phyloP scores from a whole-genome alignment of 148 eudicot genomes.

The Vaccinium corymbosum region DNA sequence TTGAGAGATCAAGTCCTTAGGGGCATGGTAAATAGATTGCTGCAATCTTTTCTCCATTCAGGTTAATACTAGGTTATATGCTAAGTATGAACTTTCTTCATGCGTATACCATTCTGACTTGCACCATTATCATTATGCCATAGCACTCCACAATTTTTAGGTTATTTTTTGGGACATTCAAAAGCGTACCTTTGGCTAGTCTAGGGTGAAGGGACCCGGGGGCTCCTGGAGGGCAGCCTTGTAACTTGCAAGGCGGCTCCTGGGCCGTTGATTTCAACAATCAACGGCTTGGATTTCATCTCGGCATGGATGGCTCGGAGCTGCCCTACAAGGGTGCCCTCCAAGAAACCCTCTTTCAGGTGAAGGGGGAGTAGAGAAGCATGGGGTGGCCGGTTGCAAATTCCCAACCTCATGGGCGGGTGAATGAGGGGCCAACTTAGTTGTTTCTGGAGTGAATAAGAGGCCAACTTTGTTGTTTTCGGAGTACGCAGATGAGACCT shows the following conservation, averaged over 20 bases:
- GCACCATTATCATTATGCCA: not conserved
- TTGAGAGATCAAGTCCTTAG: not conserved
- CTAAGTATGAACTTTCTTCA: no score
- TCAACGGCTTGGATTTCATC: no score
- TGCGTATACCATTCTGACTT: not conserved
- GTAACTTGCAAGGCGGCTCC: no score
- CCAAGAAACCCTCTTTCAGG: no score
- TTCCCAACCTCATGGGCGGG: not conserved
- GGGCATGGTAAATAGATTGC: not conserved
- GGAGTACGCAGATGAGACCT: not conserved
- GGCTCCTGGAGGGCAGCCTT: no score
- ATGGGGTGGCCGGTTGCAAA: not conserved
- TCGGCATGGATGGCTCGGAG: no score
- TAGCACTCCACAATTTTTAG: no score
- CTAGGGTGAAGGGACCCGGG: not conserved
- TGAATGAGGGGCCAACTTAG: not conserved
- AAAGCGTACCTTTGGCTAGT: not conserved
- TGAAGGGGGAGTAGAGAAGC: not conserved
- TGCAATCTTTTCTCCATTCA: not conserved
- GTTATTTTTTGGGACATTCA: not conserved
- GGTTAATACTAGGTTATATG: no score
- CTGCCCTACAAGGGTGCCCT: no score
- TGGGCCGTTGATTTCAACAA: no score
- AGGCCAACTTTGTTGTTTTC: no score
- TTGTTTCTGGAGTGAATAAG: not conserved